Base-by-base conservation (phyloP, 2,329 filamentous ascomycete species). In the Nemania sp. region DNA sequence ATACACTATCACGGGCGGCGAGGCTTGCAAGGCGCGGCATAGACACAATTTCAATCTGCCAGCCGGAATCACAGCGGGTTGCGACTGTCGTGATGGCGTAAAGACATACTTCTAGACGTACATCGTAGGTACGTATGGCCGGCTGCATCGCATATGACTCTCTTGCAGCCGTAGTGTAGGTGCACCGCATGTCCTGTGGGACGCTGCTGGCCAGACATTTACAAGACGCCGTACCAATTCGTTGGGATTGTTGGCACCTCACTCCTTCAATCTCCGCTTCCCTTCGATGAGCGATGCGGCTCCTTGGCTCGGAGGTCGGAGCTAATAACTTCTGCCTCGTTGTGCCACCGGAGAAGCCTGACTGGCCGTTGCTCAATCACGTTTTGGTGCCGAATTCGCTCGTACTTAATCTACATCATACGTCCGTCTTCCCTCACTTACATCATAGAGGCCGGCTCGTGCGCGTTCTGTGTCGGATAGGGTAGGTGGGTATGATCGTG, bases 111-210 rank as follows among this genome's bases (percentile, higher is more conserved):
- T n/a, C n/a, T n/a, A n/a, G n/a, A n/a, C n/a, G n/a, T n/a, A n/a
- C n/a, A n/a, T n/a, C n/a, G n/a, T n/a, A 48, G 24, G 14, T 9
- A 51, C 42, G 47, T 47, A 50, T 43, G 36, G 50, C 41, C 39
- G 30, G 39, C 37, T 37, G 43, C 42, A 44, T 50, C 34, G 48
- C 46, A 52, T 47, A 24, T 26, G 19, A 33, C 17, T 24, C 30
- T 49, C 30, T 51, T 34, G 23, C 46, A 37, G 47, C 36, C 31
- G 30, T 23, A 31, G n/a, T n/a, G n/a, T n/a, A n/a, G n/a, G n/a
- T n/a, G n/a, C n/a, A n/a, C n/a, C n/a, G n/a, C 34, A 44, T 43
- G 33, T 23, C 48, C 37, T 47, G 42, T 14, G 26, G 36, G 24
- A 26, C 40, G 24, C n/a, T 20, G 22, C 36, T 46, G 23, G 44